Conservation (phyloP, 768 basidiomycete species). For the Mycena galopus region DNA sequence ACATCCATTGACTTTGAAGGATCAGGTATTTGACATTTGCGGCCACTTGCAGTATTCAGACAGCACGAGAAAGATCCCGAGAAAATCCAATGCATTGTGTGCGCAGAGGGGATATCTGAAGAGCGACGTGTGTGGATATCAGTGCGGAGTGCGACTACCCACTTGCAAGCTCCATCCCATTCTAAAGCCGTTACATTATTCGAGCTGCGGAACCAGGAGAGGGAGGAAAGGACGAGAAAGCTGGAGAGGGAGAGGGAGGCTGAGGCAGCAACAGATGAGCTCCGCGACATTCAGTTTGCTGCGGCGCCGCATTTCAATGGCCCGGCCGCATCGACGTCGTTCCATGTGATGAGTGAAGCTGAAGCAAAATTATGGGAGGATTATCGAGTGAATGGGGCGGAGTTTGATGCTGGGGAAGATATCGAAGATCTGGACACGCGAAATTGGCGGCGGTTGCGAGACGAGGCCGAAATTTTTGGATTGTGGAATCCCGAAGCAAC, state of each 20-base stretch:
- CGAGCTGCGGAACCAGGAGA: not conserved
- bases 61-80: not conserved
- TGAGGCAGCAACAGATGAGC: not conserved
- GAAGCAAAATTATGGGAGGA: not conserved
- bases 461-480: slow-evolving; percentile 4
- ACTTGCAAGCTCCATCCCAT: not conserved
- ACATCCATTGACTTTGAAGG: not conserved
- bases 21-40: not conserved
- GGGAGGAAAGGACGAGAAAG: not conserved
- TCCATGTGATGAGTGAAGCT: not conserved
- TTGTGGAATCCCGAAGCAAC: not conserved
- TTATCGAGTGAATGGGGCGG: slow-evolving; percentile 1
- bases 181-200: not conserved
- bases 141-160: not conserved
- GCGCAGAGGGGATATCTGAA: not conserved
- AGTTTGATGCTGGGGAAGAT: slow-evolving; percentile 16
- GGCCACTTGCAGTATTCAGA: not conserved
- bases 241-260: not conserved
- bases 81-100: not conserved
- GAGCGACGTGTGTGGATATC: not conserved
- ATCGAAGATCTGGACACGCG: not conserved
- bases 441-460: not conserved
- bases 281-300: not conserved
- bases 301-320: not conserved
- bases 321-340: not conserved